phyloP scores from a whole-genome alignment of 139 green algal species.

The Limnomonas spitsbergensis region DNA sequence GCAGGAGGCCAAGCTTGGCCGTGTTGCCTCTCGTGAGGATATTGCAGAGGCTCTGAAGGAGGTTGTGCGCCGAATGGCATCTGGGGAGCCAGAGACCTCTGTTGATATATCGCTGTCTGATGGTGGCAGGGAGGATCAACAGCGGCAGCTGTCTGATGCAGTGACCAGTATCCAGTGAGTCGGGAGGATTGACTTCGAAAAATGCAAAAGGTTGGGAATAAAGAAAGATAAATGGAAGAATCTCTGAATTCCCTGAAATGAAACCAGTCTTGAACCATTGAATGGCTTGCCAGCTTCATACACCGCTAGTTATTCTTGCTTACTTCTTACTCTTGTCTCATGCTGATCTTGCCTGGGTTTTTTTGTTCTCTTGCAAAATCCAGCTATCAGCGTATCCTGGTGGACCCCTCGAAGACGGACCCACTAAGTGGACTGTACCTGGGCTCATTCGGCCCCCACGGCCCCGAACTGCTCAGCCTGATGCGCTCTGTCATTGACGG shows the following conservation, averaged over 20 bases:
- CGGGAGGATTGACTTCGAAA: too few relatives aligned
- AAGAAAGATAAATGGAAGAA: too few relatives aligned
- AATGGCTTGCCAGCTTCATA: too few relatives aligned
- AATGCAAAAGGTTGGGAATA: too few relatives aligned
- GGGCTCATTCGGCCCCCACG: conserved; percentile 84
- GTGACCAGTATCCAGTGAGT: conserved; percentile 19
- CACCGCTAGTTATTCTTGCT: too few relatives aligned
- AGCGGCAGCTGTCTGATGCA: background rate
- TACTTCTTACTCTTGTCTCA: too few relatives aligned
- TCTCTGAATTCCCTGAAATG: too few relatives aligned
- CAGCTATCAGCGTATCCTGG: conserved; percentile 36
- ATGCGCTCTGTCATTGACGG: conserved; percentile 32
- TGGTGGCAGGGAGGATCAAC: conserved; percentile 11
- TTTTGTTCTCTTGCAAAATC: too few relatives aligned
- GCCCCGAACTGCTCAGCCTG: conserved; percentile 80
- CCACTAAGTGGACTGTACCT: conserved; percentile 74
- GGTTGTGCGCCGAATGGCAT: conserved; percentile 1
- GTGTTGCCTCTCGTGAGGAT: conserved; percentile 5
- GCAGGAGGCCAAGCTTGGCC: conserved; percentile 3
- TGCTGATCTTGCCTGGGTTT: too few relatives aligned
- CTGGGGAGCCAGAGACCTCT: conserved; percentile 17
- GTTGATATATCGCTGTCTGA: conserved; percentile 1
- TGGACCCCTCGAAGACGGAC: conserved; percentile 42
- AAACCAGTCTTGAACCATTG: too few relatives aligned
- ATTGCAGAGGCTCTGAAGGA: conserved; percentile 12